These are phyloP conservation scores for Serpula lacrymans DNA, from an alignment of 768 basidiomycete genomes.

Conservation along the genomic window DNA sequence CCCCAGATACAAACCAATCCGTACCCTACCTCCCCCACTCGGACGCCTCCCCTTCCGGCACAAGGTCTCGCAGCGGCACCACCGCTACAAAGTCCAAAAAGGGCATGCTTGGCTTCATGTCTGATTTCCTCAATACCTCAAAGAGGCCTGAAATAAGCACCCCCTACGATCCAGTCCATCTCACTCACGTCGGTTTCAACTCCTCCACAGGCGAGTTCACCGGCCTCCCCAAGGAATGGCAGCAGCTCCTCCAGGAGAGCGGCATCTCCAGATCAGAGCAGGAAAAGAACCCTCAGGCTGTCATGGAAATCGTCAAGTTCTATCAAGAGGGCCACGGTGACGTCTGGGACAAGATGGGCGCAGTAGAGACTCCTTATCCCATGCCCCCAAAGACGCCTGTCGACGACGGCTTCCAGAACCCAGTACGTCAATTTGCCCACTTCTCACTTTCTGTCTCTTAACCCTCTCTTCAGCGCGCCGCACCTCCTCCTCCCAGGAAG, in stretches of 20 bases:
- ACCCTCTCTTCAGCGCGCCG: conserved; percentile 28
- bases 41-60: conserved; percentile 19
- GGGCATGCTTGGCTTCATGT: conserved; percentile 61
- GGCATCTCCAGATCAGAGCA: conserved; percentile 94
- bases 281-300: conserved; percentile 96
- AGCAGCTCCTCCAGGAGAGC: conserved; percentile 91
- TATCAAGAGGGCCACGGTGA: conserved; percentile 86
- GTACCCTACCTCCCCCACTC: conserved; percentile 17
- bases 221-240: conserved; percentile 98
- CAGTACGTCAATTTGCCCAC: conserved; percentile 39
- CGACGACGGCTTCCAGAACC: conserved; percentile 53
- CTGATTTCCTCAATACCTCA: conserved; percentile 71
- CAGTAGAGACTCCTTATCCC: conserved; percentile 35
- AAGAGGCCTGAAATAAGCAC: conserved; percentile 93
- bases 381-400: conserved; percentile 28
- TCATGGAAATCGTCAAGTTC: conserved; percentile 98
- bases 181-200: conserved; percentile 99
- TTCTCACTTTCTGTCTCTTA: not conserved
- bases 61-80: conserved; percentile 42
- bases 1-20: conserved; percentile 19
- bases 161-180: conserved; percentile 97
- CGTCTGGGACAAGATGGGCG: conserved; percentile 84
- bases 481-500: conserved; percentile 43
- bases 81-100: conserved; percentile 47
- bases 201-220: conserved; percentile 98